Evolutionary conservation across 768 basidiomycete species (phyloP).

Genomic region (Zangia roseola): DNA sequence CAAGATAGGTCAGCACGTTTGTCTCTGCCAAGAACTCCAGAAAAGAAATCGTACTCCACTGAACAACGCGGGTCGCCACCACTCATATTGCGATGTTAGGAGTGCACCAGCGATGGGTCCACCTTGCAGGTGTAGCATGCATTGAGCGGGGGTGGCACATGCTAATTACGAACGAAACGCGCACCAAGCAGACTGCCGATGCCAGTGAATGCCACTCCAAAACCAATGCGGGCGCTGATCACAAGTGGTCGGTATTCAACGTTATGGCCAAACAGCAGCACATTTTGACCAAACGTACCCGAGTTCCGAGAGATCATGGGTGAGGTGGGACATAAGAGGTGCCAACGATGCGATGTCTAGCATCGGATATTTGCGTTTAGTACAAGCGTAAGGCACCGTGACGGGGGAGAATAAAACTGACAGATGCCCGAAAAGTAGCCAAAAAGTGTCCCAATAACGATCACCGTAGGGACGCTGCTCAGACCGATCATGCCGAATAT

Average conservation of each 20-base stretch:
- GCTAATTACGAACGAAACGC: slow-evolving; percentile 4
- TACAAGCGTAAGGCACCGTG: background rate
- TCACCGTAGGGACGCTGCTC: slow-evolving; percentile 31
- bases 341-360: slow-evolving; percentile 39
- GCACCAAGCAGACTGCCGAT: slow-evolving; percentile 21
- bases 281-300: slow-evolving; percentile 33
- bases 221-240: slow-evolving; percentile 30
- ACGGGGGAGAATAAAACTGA: slow-evolving; percentile 17
- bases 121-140: slow-evolving; percentile 28
- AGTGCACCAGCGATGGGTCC: slow-evolving; percentile 59
- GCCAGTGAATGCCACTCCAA: slow-evolving; percentile 8
- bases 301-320: slow-evolving; percentile 48
- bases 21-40: no score
- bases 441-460: slow-evolving; percentile 40
- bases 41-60: no score
- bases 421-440: slow-evolving; percentile 49
- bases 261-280: background rate
- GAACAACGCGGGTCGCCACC: no score
- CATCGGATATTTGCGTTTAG: background rate
- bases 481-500: slow-evolving; percentile 47
- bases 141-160: background rate
- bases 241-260: background rate
- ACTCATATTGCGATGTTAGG: slow-evolving; percentile 36
- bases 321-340: slow-evolving; percentile 44
- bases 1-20: no score